Percentiles rank a stretch among this genome's conserved stretches.
These are phyloP conservation scores for Suillus subluteus DNA, from an alignment of 768 basidiomycete species.

Conservation along the genomic window DNA sequence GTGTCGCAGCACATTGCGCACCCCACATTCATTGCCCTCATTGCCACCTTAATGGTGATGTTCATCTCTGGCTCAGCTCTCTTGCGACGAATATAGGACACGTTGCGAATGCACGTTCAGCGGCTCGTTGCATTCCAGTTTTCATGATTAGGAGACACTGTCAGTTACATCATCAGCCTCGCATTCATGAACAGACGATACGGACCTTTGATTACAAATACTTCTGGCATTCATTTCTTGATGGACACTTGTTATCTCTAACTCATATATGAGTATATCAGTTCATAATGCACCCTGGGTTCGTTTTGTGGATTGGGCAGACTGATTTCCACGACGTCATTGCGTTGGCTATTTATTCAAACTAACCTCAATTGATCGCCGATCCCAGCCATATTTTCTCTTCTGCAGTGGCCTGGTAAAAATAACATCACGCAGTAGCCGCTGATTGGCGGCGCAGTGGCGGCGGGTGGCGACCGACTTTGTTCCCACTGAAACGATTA, in stretches of 20 bases:
- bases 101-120: neutral
- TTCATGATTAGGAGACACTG: neutral
- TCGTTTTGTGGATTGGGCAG: neutral
- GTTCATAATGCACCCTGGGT: neutral
- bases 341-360: neutral
- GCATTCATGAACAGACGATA: neutral
- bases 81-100: constrained; percentile 17
- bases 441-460: neutral
- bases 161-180: neutral
- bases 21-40: constrained; percentile 57
- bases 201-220: constrained; percentile 2
- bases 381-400: neutral
- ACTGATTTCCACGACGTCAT: constrained; percentile 3
- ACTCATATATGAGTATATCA: constrained; percentile 6
- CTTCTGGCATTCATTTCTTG: constrained; percentile 3
- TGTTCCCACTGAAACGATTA: neutral
- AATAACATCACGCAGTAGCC: neutral
- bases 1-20: constrained; percentile 42
- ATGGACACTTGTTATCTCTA: constrained; percentile 4
- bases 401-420: neutral
- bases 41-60: constrained; percentile 62
- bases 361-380: constrained; percentile 1
- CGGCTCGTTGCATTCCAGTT: neutral
- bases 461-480: neutral
- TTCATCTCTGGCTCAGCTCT: constrained; percentile 64